These are phyloP conservation scores for Mortierella sp. DNA, from an alignment of 371 early-diverging fungal species.

Conservation along the genomic window DNA sequence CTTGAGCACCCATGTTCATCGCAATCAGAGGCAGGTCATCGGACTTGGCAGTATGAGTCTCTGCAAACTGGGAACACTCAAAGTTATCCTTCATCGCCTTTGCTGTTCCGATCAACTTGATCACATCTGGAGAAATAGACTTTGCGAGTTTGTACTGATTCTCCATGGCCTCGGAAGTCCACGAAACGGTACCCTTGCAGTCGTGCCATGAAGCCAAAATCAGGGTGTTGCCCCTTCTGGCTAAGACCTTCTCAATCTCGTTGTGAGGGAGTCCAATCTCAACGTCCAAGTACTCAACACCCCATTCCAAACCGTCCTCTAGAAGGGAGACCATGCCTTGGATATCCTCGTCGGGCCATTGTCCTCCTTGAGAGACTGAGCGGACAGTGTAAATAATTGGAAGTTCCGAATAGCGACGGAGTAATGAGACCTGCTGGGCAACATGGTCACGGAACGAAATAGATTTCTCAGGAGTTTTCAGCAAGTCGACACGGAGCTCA, in stretches of 20 bases:
- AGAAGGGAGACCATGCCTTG: slow-evolving; percentile 73
- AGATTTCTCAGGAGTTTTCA: slow-evolving; percentile 65
- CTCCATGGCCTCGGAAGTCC: slow-evolving; percentile 72
- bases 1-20: slow-evolving; percentile 92
- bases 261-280: slow-evolving; percentile 72
- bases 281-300: slow-evolving; percentile 95
- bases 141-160: slow-evolving; percentile 66
- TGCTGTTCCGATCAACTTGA: slow-evolving; percentile 93
- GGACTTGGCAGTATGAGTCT: slow-evolving; percentile 45
- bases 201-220: slow-evolving; percentile 96
- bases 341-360: slow-evolving; percentile 78
- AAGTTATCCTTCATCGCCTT: slow-evolving; percentile 83
- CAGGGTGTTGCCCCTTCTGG: slow-evolving; percentile 70
- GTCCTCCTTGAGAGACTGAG: slow-evolving; percentile 89
- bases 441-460: slow-evolving; percentile 73
- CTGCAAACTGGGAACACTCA: slow-evolving; percentile 74
- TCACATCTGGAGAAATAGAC: slow-evolving; percentile 77
- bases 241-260: slow-evolving; percentile 63
- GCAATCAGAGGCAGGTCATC: slow-evolving; percentile 84
- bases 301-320: slow-evolving; percentile 82
- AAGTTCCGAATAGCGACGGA: slow-evolving; percentile 77
- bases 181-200: slow-evolving; percentile 69
- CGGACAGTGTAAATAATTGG: slow-evolving; percentile 97
- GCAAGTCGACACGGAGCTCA: slow-evolving; percentile 94
- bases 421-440: slow-evolving; percentile 81